These are phyloP conservation scores for Metrosideros polymorpha DNA, from an alignment of 441 rosid genomes.

Conservation along the genomic window DNA sequence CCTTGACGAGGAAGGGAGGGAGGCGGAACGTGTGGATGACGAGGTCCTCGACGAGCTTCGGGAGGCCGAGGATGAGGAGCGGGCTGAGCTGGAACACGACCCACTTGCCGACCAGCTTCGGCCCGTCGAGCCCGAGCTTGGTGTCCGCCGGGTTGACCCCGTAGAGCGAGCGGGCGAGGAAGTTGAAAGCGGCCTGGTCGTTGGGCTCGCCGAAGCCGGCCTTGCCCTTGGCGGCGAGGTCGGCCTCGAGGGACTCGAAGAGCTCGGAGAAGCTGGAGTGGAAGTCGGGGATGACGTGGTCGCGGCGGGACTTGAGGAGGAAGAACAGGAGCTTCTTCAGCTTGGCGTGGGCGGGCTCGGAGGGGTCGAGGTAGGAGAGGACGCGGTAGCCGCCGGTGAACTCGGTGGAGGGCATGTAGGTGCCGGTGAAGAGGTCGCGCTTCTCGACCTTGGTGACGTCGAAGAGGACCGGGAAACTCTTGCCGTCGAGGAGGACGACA, in stretches of 20 bases:
- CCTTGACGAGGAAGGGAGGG: conserved; percentile 38
- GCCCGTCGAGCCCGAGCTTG: conserved; percentile 47
- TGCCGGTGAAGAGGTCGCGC: conserved; percentile 68
- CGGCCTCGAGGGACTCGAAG: conserved; percentile 41
- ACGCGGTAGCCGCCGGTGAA: conserved; percentile 77
- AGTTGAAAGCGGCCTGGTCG: conserved; percentile 58
- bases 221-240: conserved; percentile 50
- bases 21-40: conserved; percentile 38
- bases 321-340: conserved; percentile 56
- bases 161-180: conserved; percentile 40
- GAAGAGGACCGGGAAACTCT: conserved; percentile 71
- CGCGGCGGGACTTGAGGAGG: conserved; percentile 41
- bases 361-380: conserved; percentile 64
- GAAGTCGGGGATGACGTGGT: conserved; percentile 68
- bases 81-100: conserved; percentile 54
- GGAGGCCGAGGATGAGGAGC: conserved; percentile 42
- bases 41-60: conserved; percentile 34
- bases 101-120: conserved; percentile 49
- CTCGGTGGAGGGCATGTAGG: conserved; percentile 69
- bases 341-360: conserved; percentile 61
- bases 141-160: conserved; percentile 47
- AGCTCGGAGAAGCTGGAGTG: conserved; percentile 29
- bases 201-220: conserved; percentile 30
- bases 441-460: conserved; percentile 72
- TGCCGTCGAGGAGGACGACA: conserved; percentile 64